Evolutionary conservation across 2,329 filamentous ascomycete genomes (phyloP), one percentile per base, ranked within the genome.

Genomic region (Didymella keratinophila): DNA sequence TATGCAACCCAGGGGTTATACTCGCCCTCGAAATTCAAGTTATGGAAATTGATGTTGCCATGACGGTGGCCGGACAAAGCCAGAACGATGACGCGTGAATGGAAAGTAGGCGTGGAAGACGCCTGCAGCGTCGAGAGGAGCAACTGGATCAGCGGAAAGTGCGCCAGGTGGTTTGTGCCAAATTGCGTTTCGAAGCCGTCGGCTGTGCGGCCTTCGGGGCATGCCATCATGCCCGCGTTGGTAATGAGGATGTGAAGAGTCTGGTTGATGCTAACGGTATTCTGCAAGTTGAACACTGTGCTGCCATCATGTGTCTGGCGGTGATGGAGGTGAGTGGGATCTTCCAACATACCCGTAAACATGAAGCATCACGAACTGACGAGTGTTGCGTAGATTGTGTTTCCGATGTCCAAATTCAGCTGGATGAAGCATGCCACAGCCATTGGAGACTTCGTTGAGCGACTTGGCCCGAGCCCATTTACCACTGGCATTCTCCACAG

Each of bases 1-100:
- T 86, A 86, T 1, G 80, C 74, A 1, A 56, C 36, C 56, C 68
- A 75, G 0, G 75, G 32, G 21, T 39, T 11, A 16, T 49, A 39
- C 14, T 37, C 32, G 16, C 34, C 46, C 9, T 49, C 32, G 4
- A 39, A 14, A 16, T 8, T 49, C 16, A 49, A 21, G 46, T 49
- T 25, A 14, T 14, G 7, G 16, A 39, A 49, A 20, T 23, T 49
- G 25, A 50, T 10, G 16, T 36, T 23, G 21, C 10, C 34, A 8
- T 16, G 23, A 3, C 47, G 47, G 18, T 50, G 47, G 8, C 25
- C 21, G 25, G 47, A 37, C 6, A 36, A 50, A 3, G 47, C 21
- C 3, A 50, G 10, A 16, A 41, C 8, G 12, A 41, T 11, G 18
- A 50, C 36, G 4, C 36, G 34, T 3, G 34, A 41, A 1, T 30